Evolutionary conservation across 2,329 filamentous ascomycete genomes (phyloP).

Genomic region (Xylariaceae sp.): DNA sequence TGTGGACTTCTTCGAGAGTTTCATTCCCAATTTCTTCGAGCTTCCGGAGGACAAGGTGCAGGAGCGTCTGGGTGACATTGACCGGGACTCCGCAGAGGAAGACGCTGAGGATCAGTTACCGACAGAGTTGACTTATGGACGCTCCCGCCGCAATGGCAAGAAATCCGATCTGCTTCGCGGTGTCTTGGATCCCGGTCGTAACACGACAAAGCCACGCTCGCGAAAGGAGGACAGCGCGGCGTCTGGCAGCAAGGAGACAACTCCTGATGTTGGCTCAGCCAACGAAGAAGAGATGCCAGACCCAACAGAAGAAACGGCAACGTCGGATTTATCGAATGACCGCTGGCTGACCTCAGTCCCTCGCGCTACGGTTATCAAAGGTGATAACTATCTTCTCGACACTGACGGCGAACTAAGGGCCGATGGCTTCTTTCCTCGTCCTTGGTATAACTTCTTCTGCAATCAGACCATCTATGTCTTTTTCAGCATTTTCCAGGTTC

Average conservation of each 20-base stretch:
- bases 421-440: conserved; percentile 75
- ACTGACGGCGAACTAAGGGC: conserved; percentile 61
- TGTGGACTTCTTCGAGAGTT: conserved; percentile 68
- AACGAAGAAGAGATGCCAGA: conserved; percentile 72
- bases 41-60: conserved; percentile 65
- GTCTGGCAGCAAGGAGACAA: conserved; percentile 79
- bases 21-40: conserved; percentile 72
- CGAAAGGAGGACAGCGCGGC: conserved; percentile 77
- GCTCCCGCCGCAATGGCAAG: conserved; percentile 66
- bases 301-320: conserved; percentile 49
- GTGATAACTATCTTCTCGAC: conserved; percentile 52
- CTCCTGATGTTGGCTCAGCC: conserved; percentile 73
- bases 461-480: conserved; percentile 93
- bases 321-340: conserved; percentile 60
- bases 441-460: conserved; percentile 82
- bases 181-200: conserved; percentile 73
- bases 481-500: conserved; percentile 85
- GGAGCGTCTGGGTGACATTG: conserved; percentile 61
- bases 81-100: conserved; percentile 67
- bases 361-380: conserved; percentile 48
- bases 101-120: conserved; percentile 69
- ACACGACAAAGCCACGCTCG: conserved; percentile 62
- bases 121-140: conserved; percentile 64
- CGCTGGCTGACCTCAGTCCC: conserved; percentile 60
- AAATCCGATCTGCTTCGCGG: conserved; percentile 78